phyloP scores from a whole-genome alignment of 176 grass and related monocot genomes.

The Carex parvula region DNA sequence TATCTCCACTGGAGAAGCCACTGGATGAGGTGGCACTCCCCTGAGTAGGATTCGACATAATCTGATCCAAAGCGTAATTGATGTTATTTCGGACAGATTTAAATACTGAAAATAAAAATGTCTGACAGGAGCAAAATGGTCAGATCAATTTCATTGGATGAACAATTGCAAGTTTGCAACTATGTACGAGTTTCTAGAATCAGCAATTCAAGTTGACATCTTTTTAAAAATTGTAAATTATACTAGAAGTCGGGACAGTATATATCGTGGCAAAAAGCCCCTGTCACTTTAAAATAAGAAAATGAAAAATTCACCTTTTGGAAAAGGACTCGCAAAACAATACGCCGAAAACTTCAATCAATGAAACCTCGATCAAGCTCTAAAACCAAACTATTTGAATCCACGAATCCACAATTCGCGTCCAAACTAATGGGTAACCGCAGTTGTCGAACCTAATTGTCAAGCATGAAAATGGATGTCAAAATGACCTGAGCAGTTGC shows the following conservation, averaged over 20 bases:
- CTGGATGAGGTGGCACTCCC: constrained; percentile 9
- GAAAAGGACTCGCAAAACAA: background rate
- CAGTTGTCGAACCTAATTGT: background rate
- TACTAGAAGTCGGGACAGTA: background rate
- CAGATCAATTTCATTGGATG: background rate
- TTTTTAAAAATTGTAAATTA: background rate
- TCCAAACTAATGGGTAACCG: background rate
- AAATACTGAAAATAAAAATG: background rate
- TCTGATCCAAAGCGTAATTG: constrained; percentile 23
- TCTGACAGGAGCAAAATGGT: background rate
- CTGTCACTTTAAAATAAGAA: no score
- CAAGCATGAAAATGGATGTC: background rate
- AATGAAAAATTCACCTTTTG: background rate
- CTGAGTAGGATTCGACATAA: background rate
- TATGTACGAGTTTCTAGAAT: background rate
- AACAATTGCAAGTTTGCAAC: constrained; percentile 3
- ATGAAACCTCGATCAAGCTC: background rate
- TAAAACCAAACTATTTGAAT: background rate
- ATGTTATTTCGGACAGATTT: background rate
- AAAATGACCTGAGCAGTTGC: constrained; percentile 1
- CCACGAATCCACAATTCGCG: background rate
- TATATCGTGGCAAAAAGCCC: background rate
- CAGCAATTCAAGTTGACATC: background rate
- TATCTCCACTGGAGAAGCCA: constrained; percentile 33
- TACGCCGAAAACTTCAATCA: background rate